Percentiles rank a stretch among this genome's conserved stretches.
phyloP scores from a whole-genome alignment of 2,329 filamentous ascomycete species.

The Xylaria sp. region DNA sequence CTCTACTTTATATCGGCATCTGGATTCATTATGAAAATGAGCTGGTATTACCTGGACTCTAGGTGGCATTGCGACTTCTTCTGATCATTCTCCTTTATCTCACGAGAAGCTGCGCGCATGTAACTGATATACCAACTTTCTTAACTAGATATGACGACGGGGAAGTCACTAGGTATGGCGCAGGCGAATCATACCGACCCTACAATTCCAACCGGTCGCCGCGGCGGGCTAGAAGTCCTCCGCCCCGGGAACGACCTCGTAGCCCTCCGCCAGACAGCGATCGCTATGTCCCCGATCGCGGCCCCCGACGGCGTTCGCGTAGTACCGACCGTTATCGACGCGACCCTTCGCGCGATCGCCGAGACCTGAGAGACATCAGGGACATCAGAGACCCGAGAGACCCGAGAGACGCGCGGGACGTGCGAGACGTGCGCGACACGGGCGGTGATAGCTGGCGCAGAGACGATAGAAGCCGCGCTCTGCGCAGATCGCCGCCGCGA shows the following conservation, averaged over 20 bases:
- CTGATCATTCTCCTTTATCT: neutral
- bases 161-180: constrained; percentile 70
- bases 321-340: constrained; percentile 56
- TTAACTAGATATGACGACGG: constrained; percentile 66
- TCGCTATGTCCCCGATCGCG: constrained; percentile 56
- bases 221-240: constrained; percentile 50
- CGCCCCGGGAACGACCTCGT: constrained; percentile 51
- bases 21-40: neutral
- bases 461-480: constrained; percentile 54
- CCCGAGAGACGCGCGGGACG: constrained; percentile 9
- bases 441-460: constrained; percentile 54
- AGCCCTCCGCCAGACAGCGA: constrained; percentile 54
- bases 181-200: constrained; percentile 70
- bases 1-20: neutral
- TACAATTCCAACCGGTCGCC: constrained; percentile 64
- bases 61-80: neutral
- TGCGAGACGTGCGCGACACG: constrained; percentile 35
- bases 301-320: constrained; percentile 56
- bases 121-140: neutral
- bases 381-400: neutral
- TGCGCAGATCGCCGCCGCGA: constrained; percentile 53
- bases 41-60: neutral
- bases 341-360: constrained; percentile 51
- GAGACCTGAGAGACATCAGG: constrained; percentile 31
- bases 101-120: neutral